These are phyloP conservation scores for Candida sp. DNA, from an alignment of 1,139 yeast genomes.

Conservation along the genomic window DNA sequence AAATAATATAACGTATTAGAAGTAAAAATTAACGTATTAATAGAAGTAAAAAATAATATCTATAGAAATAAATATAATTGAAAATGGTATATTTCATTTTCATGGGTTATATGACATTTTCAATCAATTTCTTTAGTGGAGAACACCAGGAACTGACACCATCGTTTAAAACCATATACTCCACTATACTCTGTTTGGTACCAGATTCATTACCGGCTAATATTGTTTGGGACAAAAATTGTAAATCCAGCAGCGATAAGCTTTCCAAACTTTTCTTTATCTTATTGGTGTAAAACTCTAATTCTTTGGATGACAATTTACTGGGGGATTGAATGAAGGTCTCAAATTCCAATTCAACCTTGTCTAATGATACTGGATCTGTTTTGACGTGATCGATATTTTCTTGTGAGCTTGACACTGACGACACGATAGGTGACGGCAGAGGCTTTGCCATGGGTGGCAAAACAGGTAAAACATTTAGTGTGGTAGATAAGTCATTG, in stretches of 20 bases:
- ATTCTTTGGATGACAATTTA: slow-evolving; percentile 29
- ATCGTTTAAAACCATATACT: slow-evolving; percentile 48
- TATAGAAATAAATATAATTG: too few relatives aligned
- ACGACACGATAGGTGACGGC: not conserved
- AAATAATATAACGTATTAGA: not conserved
- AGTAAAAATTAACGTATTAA: not conserved
- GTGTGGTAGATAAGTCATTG: slow-evolving; percentile 3
- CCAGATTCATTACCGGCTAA: slow-evolving; percentile 4
- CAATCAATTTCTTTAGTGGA: slow-evolving; percentile 51
- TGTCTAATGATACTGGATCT: slow-evolving; percentile 5
- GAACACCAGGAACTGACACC: slow-evolving; percentile 57
- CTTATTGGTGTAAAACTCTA: slow-evolving; percentile 32
- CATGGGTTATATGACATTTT: slow-evolving; percentile 11
- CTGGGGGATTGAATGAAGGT: slow-evolving; percentile 14
- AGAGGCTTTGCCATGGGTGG: not conserved
- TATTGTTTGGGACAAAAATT: slow-evolving; percentile 15
- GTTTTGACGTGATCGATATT: not conserved
- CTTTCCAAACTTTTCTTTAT: slow-evolving; percentile 15
- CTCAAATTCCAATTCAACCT: slow-evolving; percentile 8
- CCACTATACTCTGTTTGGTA: slow-evolving; percentile 26
- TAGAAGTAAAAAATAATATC: not conserved
- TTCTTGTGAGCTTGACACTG: not conserved
- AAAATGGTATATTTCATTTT: not conserved
- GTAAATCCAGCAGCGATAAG: slow-evolving; percentile 13
- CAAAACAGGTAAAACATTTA: not conserved